These are phyloP conservation scores for Sporobolomyces roseus DNA, from an alignment of 768 basidiomycete species.

Conservation along the genomic window DNA sequence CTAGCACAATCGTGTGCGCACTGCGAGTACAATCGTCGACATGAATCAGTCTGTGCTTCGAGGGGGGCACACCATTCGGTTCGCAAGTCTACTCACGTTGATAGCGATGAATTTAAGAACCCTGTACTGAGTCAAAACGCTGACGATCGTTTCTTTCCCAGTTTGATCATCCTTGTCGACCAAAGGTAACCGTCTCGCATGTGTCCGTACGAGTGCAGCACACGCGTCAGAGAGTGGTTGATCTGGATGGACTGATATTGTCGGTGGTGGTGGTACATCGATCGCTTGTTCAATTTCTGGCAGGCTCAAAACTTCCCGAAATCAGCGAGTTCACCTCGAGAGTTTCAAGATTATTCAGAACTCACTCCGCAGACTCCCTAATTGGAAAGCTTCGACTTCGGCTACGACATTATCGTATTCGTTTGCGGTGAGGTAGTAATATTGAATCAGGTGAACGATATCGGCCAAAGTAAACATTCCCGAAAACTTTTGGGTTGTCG, in stretches of 20 bases:
- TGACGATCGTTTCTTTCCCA: conserved; percentile 90
- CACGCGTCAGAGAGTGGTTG: conserved; percentile 86
- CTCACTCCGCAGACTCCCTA: conserved; percentile 82
- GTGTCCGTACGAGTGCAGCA: conserved; percentile 84
- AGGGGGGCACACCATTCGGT: too few species aligned
- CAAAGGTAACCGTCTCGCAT: conserved; percentile 87
- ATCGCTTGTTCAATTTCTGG: conserved; percentile 94
- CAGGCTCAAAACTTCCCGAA: too few species aligned
- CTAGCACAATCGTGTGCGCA: conserved; percentile 74
- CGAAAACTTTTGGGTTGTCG: conserved; percentile 82
- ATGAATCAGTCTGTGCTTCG: too few species aligned
- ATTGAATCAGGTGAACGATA: conserved; percentile 98
- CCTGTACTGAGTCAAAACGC: conserved; percentile 93
- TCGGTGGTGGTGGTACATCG: conserved; percentile 84
- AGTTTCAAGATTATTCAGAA: conserved; percentile 24
- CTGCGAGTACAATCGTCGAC: conserved; percentile 50
- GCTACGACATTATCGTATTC: conserved; percentile 77
- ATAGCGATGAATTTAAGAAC: conserved; percentile 97
- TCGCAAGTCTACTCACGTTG: conserved; percentile 83
- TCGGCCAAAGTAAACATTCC: conserved; percentile 99
- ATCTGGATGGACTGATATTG: conserved; percentile 80
- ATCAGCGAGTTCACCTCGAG: too few species aligned
- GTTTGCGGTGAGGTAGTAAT: conserved; percentile 82
- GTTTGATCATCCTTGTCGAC: conserved; percentile 91
- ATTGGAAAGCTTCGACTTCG: conserved; percentile 86